Conservation (phyloP, 192 early-diverging fungal genomes). For the Kappamyces sp. region DNA sequence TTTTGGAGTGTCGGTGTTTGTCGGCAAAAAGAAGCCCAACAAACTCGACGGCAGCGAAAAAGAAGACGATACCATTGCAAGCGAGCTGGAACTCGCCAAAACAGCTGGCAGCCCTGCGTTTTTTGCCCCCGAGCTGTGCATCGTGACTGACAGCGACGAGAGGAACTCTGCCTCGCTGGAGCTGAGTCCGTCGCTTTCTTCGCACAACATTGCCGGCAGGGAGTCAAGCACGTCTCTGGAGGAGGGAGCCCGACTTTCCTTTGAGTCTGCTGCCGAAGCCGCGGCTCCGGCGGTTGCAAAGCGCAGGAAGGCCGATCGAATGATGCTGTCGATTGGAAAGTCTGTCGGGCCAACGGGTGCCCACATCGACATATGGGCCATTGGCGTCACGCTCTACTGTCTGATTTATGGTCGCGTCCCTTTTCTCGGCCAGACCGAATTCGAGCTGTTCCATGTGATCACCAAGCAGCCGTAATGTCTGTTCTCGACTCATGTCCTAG, state of each 20-base stretch:
- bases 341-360: constrained; percentile 40
- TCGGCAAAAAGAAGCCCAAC: constrained; percentile 25
- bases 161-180: not conserved
- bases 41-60: not conserved
- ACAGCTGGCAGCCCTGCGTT: constrained; percentile 96
- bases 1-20: constrained; percentile 94
- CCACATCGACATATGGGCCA: constrained; percentile 96
- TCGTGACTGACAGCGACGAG: constrained; percentile 45
- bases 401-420: constrained; percentile 87
- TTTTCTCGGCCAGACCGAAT: constrained; percentile 90
- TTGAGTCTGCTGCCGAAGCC: no score
- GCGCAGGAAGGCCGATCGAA: not conserved
- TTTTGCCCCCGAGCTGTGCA: constrained; percentile 97
- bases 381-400: constrained; percentile 95
- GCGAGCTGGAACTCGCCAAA: constrained; percentile 85
- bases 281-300: no score
- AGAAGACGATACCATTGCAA: not conserved
- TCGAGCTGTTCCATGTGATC: constrained; percentile 92
- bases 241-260: no score
- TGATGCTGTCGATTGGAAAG: constrained; percentile 5
- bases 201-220: constrained; percentile 7
- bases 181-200: constrained; percentile 2
- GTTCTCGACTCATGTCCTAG: constrained; percentile 35
- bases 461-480: constrained; percentile 55
- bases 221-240: no score